Base-by-base conservation (phyloP, 2,329 filamentous ascomycete genomes). In the Immersiporthe knoxdaviesiana region DNA sequence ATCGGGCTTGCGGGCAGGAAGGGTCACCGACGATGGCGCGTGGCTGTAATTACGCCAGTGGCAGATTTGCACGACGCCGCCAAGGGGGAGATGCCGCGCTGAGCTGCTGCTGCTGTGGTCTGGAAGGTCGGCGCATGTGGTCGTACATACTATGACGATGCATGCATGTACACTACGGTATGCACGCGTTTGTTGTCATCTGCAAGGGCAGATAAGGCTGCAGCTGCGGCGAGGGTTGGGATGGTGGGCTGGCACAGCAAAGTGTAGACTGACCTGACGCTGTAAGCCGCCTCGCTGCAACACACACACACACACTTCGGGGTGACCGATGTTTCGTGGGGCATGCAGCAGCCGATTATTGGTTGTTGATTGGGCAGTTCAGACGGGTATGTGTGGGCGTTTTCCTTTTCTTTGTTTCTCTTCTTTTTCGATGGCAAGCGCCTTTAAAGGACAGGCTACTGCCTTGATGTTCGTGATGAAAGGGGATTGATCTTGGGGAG, bases 141-240 rank as follows among this genome's bases (percentile, higher is more conserved):
- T 12, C 24, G 11, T 7, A 39, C 24, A 47, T 27, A n/a, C 11
- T 21, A 58, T 58, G 54, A n/a, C n/a, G 30, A 59, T 44, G 41
- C 18, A 35, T 35, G 35, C 8, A 35, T 35, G 35, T 35, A 35
- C 35, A 44, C 44, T 11, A n/a, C n/a, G 1, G 44, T 47, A 47
- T 47, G 44, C 44, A 47, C 18, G 44, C 44, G 6, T 2, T 24
- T 59, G 16, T 21, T 59, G 56, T 59, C 18, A 39, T 58, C 63
- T 65, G 52, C 63, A 65, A 56, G 50, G 63, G 47, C 50, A 56
- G 47, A 58, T 56, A 50, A 65, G 63, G 63, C 63, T 59, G 63
- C 47, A 63, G 47, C 39, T 56, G 24, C 21, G 35, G 7, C 27
- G 12, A 7, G 27, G 24, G n/a, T 39, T 16, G 59, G 12, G 3